Percentiles rank a stretch among this genome's conserved stretches.
phyloP scores from a whole-genome alignment of 129 eudicot species.

The Cynara cardunculus region DNA sequence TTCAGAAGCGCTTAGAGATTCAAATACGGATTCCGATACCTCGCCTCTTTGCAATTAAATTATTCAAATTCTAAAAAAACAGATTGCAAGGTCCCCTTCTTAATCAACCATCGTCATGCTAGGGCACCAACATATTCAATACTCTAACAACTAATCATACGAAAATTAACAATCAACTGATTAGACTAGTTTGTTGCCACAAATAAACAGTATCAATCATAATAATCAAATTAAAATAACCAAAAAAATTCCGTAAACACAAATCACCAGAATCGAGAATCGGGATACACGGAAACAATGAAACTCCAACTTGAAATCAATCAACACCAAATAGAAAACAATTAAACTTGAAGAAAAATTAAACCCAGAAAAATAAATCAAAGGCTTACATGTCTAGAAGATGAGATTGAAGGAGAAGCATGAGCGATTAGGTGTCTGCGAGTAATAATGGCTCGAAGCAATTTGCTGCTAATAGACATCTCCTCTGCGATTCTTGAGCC shows the following conservation, averaged over 20 bases:
- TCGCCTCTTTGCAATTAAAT: background rate
- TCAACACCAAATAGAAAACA: background rate
- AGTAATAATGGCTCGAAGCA: constrained; percentile 15
- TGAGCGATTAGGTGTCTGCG: constrained; percentile 7
- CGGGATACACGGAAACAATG: background rate
- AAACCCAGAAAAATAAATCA: background rate
- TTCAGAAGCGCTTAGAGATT: background rate
- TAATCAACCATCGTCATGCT: background rate
- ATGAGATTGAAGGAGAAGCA: constrained; percentile 25
- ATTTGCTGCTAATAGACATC: background rate
- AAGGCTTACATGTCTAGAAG: constrained; percentile 21
- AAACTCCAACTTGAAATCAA: background rate
- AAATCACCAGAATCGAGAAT: background rate
- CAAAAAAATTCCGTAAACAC: background rate
- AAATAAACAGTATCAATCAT: background rate
- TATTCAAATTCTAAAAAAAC: background rate
- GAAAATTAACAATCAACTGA: background rate
- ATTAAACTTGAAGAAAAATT: background rate
- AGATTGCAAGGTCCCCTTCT: background rate
- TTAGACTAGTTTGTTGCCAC: background rate
- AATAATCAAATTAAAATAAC: background rate
- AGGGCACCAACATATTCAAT: background rate
- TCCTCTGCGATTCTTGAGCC: background rate
- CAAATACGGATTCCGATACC: background rate
- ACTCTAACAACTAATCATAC: background rate